A percentile compares a stretch with the other conserved stretches of the same genome.
phyloP scores from a whole-genome alignment of 371 early-diverging fungal genomes.

The Apophysomyces ossiformis region DNA sequence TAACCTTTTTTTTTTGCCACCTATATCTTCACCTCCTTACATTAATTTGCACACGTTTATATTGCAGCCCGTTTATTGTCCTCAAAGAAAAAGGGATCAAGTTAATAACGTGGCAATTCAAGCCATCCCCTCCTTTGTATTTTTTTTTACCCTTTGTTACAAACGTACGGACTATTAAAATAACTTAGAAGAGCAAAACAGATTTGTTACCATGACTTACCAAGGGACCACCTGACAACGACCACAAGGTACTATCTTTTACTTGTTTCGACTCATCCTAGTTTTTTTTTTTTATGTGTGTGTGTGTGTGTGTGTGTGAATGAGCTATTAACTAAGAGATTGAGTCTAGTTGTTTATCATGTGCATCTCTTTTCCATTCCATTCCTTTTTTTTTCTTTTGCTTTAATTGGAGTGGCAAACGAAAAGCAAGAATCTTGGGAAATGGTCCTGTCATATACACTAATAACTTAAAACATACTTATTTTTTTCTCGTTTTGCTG shows the following conservation, averaged over 20 bases:
- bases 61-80: background rate
- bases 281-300: no score
- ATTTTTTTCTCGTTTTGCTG: background rate
- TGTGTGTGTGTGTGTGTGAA: background rate
- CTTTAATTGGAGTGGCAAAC: background rate
- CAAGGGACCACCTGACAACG: no score
- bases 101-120: no score
- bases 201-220: no score
- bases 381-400: no score
- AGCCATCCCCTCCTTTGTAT: no score
- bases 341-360: background rate
- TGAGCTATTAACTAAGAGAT: background rate
- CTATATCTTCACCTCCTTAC: background rate
- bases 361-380: slow-evolving; percentile 2
- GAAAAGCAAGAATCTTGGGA: slow-evolving; percentile 1
- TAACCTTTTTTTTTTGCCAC: slow-evolving; percentile 2
- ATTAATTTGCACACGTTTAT: background rate
- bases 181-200: no score
- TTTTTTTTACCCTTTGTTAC: no score
- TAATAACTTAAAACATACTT: background rate
- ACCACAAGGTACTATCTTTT: no score
- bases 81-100: no score
- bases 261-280: no score
- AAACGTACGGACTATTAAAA: no score
- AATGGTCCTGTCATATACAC: background rate